Conservation (phyloP, 805 yeast species). For the Suhomyces faveliae region DNA sequence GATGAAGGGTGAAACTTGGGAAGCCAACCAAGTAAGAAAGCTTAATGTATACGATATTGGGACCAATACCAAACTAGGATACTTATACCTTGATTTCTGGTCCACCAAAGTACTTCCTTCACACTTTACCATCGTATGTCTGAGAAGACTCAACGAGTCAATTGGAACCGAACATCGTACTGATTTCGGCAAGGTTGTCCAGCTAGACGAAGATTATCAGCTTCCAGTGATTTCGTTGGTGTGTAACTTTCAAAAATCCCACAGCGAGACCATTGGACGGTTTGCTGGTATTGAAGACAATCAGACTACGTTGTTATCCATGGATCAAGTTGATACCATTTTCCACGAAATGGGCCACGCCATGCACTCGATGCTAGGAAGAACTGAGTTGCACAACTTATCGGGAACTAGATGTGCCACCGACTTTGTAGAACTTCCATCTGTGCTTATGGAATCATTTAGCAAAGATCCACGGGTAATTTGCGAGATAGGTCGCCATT, state of each 20-base stretch:
- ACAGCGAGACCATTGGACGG: constrained; percentile 27
- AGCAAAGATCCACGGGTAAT: constrained; percentile 80
- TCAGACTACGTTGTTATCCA: constrained; percentile 55
- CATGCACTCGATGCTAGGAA: constrained; percentile 94
- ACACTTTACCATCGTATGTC: constrained; percentile 92
- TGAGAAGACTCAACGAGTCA: constrained; percentile 64
- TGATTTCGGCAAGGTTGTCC: constrained; percentile 25
- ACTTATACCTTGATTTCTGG: constrained; percentile 85
- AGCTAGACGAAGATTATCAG: constrained; percentile 55
- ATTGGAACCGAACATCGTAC: constrained; percentile 28
- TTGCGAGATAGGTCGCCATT: constrained; percentile 68
- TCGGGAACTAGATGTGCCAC: constrained; percentile 95
- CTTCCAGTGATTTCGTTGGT: constrained; percentile 87
- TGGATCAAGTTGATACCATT: constrained; percentile 85
- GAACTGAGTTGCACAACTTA: constrained; percentile 84
- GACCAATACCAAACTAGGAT: constrained; percentile 59
- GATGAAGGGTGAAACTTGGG: constrained; percentile 81
- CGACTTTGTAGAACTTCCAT: constrained; percentile 95
- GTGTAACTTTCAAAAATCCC: constrained; percentile 65
- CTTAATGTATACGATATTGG: constrained; percentile 67
- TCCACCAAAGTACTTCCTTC: constrained; percentile 82
- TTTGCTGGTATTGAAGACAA: constrained; percentile 24
- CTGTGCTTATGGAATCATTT: constrained; percentile 93
- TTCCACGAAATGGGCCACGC: constrained; percentile 99
- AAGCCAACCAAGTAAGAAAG: constrained; percentile 70